These are phyloP conservation scores for Euphorbia corollata DNA, from an alignment of 441 rosid species.

Conservation along the genomic window DNA sequence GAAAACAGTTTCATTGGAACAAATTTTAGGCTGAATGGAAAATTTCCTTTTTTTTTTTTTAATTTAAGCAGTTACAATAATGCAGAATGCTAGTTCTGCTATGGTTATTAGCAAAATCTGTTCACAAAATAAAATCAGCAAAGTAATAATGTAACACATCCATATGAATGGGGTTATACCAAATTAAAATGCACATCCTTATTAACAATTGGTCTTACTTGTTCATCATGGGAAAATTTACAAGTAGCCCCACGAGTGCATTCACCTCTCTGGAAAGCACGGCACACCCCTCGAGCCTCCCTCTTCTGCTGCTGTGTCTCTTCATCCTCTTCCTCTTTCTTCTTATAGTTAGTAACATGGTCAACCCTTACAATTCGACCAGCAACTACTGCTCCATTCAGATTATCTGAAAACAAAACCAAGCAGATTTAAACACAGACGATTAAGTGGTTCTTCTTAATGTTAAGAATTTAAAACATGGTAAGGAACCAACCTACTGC, in stretches of 20 bases:
- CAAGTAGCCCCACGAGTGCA: constrained; percentile 80
- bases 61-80: background rate
- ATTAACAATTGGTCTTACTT: constrained; percentile 36
- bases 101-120: background rate
- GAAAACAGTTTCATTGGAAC: background rate
- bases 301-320: constrained; percentile 52
- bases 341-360: constrained; percentile 60
- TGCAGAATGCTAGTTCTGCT: background rate
- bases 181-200: background rate
- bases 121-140: background rate
- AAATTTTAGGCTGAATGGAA: background rate
- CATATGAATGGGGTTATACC: background rate
- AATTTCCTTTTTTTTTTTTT: background rate
- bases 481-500: constrained; percentile 64
- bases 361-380: constrained; percentile 72
- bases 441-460: background rate
- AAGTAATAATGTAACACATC: background rate
- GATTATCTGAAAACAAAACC: constrained; percentile 47
- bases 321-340: constrained; percentile 87
- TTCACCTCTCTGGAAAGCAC: constrained; percentile 87
- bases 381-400: constrained; percentile 66
- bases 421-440: background rate
- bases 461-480: background rate
- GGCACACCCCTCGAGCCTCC: constrained; percentile 87
- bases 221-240: constrained; percentile 83